phyloP scores from a whole-genome alignment of 805 yeast genomes.

The Myxozyma neglecta region DNA sequence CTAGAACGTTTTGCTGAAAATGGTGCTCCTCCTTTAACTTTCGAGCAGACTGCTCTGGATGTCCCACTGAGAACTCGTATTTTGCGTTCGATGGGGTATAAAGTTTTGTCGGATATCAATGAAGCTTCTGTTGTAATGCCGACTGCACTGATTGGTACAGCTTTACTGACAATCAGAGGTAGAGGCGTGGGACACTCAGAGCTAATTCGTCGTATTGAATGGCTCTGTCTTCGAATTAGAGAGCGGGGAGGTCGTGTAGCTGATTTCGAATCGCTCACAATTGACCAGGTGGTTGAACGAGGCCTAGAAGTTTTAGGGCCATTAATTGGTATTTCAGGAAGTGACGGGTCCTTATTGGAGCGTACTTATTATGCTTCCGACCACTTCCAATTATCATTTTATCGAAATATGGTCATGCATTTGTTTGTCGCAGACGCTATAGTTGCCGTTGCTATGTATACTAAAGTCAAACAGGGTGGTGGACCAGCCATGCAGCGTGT shows the following conservation, averaged over 20 bases:
- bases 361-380: slow-evolving; percentile 47
- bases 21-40: slow-evolving; percentile 7
- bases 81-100: slow-evolving; percentile 55
- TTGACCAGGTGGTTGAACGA: slow-evolving; percentile 41
- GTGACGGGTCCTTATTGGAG: slow-evolving; percentile 40
- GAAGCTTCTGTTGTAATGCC: slow-evolving; percentile 53
- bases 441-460: slow-evolving; percentile 45
- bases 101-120: slow-evolving; percentile 54
- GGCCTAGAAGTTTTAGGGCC: slow-evolving; percentile 46
- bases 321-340: slow-evolving; percentile 37
- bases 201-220: slow-evolving; percentile 40
- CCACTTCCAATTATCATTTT: slow-evolving; percentile 56
- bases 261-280: slow-evolving; percentile 37
- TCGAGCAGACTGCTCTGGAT: slow-evolving; percentile 15
- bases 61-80: slow-evolving; percentile 33
- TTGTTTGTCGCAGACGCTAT: slow-evolving; percentile 54
- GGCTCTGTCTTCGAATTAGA: slow-evolving; percentile 41
- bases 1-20: slow-evolving; percentile 14
- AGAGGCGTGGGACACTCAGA: slow-evolving; percentile 43
- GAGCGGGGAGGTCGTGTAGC: slow-evolving; percentile 45
- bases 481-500: slow-evolving; percentile 33
- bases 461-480: slow-evolving; percentile 37
- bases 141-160: slow-evolving; percentile 53
- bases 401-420: slow-evolving; percentile 59
- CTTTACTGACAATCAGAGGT: slow-evolving; percentile 44